phyloP scores from a whole-genome alignment of 2,329 filamentous ascomycete species.

The Cladosporium sp. region DNA sequence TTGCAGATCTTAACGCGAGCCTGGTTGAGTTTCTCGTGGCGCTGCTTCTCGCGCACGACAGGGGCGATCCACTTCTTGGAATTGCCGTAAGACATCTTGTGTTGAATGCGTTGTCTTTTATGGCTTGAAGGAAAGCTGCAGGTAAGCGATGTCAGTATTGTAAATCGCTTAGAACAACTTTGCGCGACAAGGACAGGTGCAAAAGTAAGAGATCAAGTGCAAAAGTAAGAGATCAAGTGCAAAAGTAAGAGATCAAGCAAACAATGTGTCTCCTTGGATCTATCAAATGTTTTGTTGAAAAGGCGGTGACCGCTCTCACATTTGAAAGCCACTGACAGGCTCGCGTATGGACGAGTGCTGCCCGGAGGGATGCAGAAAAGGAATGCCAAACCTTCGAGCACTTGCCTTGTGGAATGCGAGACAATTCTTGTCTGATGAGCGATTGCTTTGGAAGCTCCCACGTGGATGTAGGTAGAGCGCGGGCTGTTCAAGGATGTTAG shows the following conservation, averaged over 20 bases:
- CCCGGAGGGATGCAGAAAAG: neutral
- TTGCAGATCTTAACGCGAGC: slow-evolving; percentile 31
- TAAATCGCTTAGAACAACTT: neutral
- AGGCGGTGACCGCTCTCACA: neutral
- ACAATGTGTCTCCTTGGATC: neutral
- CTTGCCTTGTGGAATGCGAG: neutral
- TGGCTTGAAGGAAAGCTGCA: neutral
- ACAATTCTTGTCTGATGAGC: neutral
- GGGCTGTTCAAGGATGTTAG: neutral
- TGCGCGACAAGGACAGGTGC: neutral
- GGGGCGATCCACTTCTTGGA: slow-evolving; percentile 27
- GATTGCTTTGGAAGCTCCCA: neutral
- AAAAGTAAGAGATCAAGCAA: neutral
- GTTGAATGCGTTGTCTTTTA: neutral
- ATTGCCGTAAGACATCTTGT: slow-evolving; percentile 18
- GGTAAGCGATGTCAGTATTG: neutral
- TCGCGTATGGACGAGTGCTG: neutral
- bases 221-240: no score
- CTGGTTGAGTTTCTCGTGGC: slow-evolving; percentile 27
- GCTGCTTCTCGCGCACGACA: slow-evolving; percentile 22
- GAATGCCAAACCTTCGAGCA: neutral
- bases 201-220: neutral
- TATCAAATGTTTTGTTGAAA: neutral
- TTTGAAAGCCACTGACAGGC: neutral
- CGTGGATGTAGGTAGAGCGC: neutral